Base-by-base conservation (phyloP, 2,329 filamentous ascomycete species). In the Trichoderma atrobrunneum region DNA sequence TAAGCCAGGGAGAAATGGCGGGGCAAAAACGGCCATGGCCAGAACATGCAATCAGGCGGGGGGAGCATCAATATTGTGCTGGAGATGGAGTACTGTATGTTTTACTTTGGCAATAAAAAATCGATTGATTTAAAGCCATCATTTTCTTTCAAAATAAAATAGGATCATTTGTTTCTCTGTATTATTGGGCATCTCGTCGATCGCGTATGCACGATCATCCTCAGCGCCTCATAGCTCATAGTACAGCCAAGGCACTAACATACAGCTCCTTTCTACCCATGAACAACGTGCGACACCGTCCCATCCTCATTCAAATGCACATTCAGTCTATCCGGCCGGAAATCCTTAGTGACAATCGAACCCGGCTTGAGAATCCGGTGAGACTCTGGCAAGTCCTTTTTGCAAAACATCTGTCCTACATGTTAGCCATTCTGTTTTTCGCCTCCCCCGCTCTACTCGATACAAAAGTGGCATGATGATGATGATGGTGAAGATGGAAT, bases 261-360 rank as follows among this genome's bases (percentile, higher is more conserved):
- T 51, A 12, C 11, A 24, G n/a, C 48, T 32, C 28, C 5, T 3
- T 26, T 26, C 28, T 80, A 89, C 26, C 87, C 87, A 76, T 89
- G 86, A 73, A 83, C 78, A 71, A 91, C 88, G 74, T 89, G 87
- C 70, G 85, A 85, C 59, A 91, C 87, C 16, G 86, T 89, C 63
- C 89, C 89, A 72, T 90, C 87, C 34, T 90, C 86, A 72, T 85
- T 85, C 67, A 91, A 77, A 74, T 89, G 85, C 26, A 91, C 84
- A 72, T 91, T 91, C 73, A 91, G 82, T 56, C 89, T 83, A 71
- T 86, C 81, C 63, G 85, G 82, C 1, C 81, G 79, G 77, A 85
- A 86, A 76, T 91, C 89, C 79, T 84, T 88, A 70, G 89, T 90
- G 26, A 89, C 85, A 80, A 89, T 87, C 78, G 79, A 79, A 65